Evolutionary conservation across 2,329 filamentous ascomycete species (phyloP).

Genomic region (Ophiostoma quercus): DNA sequence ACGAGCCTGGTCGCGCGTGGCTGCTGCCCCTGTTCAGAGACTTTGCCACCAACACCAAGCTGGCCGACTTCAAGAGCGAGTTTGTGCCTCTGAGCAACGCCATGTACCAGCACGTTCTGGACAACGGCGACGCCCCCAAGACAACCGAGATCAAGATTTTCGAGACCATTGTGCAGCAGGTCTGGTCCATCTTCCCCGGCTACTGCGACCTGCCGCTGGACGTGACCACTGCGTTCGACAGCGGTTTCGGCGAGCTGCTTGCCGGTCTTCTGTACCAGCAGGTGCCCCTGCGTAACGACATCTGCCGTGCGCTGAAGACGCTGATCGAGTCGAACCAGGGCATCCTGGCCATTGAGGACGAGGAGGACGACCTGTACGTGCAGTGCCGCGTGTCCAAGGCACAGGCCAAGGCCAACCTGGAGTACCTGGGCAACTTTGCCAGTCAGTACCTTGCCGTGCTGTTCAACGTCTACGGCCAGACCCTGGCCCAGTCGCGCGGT

Average conservation of each 20-base stretch:
- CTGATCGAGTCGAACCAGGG: constrained; percentile 89
- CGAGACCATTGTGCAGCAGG: constrained; percentile 91
- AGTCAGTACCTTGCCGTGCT: constrained; percentile 89
- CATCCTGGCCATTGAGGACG: constrained; percentile 58
- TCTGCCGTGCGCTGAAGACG: constrained; percentile 80
- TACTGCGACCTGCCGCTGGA: constrained; percentile 93
- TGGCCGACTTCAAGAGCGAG: constrained; percentile 78
- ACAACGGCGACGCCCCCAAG: constrained; percentile 77
- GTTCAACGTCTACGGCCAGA: constrained; percentile 99
- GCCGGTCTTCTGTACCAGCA: constrained; percentile 92
- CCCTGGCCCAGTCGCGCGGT: constrained; percentile 83
- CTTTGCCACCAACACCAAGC: constrained; percentile 79
- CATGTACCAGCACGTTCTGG: constrained; percentile 83
- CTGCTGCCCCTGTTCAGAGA: constrained; percentile 87
- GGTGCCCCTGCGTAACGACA: constrained; percentile 75
- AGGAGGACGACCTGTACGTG: constrained; percentile 69
- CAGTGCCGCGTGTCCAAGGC: constrained; percentile 73
- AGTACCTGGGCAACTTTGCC: constrained; percentile 72
- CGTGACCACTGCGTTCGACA: constrained; percentile 69
- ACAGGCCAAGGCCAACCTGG: constrained; percentile 71
- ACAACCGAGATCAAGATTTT: constrained; percentile 97
- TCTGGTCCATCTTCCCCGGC: constrained; percentile 87
- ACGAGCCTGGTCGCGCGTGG: constrained; percentile 85
- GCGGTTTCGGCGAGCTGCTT: constrained; percentile 80
- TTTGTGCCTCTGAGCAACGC: constrained; percentile 84